These are phyloP conservation scores for Dothistroma septosporum DNA, from an alignment of 2,329 filamentous ascomycete genomes.

Conservation along the genomic window DNA sequence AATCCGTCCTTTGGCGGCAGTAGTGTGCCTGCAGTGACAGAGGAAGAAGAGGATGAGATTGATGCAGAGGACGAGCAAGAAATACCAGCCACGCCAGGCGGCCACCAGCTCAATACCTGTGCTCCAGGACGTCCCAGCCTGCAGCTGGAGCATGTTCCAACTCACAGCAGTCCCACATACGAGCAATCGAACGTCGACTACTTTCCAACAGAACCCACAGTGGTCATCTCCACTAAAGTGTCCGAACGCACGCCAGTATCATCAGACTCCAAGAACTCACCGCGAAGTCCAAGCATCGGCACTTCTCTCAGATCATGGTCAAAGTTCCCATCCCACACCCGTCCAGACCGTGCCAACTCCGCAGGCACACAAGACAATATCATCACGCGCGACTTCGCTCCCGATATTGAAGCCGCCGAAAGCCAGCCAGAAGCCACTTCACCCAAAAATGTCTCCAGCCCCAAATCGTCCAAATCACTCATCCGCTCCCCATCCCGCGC, in stretches of 20 bases:
- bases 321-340: slow-evolving; percentile 45
- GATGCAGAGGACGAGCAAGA: background rate
- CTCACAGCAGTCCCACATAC: background rate
- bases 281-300: slow-evolving; percentile 19
- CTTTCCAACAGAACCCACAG: background rate
- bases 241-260: background rate
- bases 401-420: background rate
- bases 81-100: background rate
- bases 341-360: slow-evolving; percentile 38
- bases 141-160: background rate
- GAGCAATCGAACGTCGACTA: background rate
- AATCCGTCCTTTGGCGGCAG: slow-evolving; percentile 5
- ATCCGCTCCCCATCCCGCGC: slow-evolving; percentile 39
- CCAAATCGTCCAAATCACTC: slow-evolving; percentile 18
- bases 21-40: slow-evolving; percentile 6
- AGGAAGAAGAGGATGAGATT: slow-evolving; percentile 5
- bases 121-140: background rate
- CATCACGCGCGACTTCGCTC: slow-evolving; percentile 22
- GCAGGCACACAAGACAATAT: slow-evolving; percentile 40
- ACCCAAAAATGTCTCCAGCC: slow-evolving; percentile 5
- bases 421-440: slow-evolving; percentile 9
- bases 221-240: slow-evolving; percentile 1
- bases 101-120: background rate
- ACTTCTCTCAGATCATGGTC: slow-evolving; percentile 40
- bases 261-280: background rate